phyloP scores from a whole-genome alignment of 2,329 filamentous ascomycete species.

The Plectosphaerella sp. region DNA sequence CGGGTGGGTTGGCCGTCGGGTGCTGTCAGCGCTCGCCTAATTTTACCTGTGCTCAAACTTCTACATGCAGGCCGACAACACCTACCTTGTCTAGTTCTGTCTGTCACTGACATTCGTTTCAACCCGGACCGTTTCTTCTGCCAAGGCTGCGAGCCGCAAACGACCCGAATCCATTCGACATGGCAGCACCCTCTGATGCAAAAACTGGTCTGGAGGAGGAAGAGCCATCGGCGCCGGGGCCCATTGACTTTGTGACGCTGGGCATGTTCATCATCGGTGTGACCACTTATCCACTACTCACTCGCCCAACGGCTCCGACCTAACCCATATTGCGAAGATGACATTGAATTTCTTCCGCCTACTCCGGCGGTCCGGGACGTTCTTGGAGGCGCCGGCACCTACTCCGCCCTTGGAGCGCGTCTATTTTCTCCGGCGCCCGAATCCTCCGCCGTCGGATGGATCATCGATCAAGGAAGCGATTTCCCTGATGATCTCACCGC shows the following conservation, averaged over 20 bases:
- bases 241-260: conserved; percentile 63
- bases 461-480: conserved; percentile 84
- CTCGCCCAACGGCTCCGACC: background rate
- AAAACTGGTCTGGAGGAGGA: conserved; percentile 12
- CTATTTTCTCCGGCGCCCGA: conserved; percentile 70
- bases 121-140: too few species aligned
- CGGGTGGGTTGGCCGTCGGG: too few species aligned
- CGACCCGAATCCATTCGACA: background rate
- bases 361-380: conserved; percentile 67
- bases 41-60: too few species aligned
- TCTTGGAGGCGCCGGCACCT: conserved; percentile 85
- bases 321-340: conserved; percentile 55
- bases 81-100: too few species aligned
- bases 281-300: conserved; percentile 13
- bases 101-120: too few species aligned
- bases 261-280: conserved; percentile 73
- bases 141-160: too few species aligned
- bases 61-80: too few species aligned
- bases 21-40: too few species aligned
- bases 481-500: conserved; percentile 66
- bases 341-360: conserved; percentile 79
- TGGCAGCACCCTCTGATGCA: background rate
- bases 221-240: conserved; percentile 19
- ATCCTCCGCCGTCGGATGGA: conserved; percentile 75
- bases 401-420: conserved; percentile 81